Base-by-base conservation (phyloP, 108 stramenopile species). In the Stephanodiscus minutulus region DNA sequence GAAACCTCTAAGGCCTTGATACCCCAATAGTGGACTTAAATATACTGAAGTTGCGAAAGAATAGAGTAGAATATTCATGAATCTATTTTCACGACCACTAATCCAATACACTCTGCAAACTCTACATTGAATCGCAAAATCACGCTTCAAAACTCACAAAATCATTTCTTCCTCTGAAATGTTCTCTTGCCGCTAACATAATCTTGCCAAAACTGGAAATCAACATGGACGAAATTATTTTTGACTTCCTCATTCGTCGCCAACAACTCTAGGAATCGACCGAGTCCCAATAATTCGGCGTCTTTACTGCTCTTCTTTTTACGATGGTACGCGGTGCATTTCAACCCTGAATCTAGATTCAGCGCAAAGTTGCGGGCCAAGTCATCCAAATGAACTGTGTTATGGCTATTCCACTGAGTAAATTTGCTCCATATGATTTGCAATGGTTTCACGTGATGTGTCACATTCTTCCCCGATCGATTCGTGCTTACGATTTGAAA, bases 341-440 rank as follows among this genome's bases (percentile, higher is more conserved):
- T 92, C 20, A 97, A 64, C 21, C 96, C 96, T 60, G 60, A 82
- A 5, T 61, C 63, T 36, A 86, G 79, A 77, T 98, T 98, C 65
- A 98, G 79, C 0, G 97, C 98, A 74, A 98, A 98, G 64, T 98
- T 98, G 5, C 97, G 74, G 5, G 83, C 66, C 35, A 98, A 79
- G 68, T 98, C 98, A 76, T 98, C 98, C 3, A 98, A 62, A 77
- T 98, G 98, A 0, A 96, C 88, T 8, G 96, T 96, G 74, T 96
- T 97, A 65, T 88, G 82, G 12, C 79, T 66, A 18, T 80, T 77
- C 94, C 94, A 98, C 25, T 73, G 74, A 17, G 93, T 85, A 70
- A 96, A 92, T 71, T 98, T 98, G 50, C 74, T 66, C 98, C 98
- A 98, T 48, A 98, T 98, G n/a, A 98, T 87, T 73, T 97, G 96